phyloP scores from a whole-genome alignment of 2,329 filamentous ascomycete species.

The Pyrenochaeta sp. region DNA sequence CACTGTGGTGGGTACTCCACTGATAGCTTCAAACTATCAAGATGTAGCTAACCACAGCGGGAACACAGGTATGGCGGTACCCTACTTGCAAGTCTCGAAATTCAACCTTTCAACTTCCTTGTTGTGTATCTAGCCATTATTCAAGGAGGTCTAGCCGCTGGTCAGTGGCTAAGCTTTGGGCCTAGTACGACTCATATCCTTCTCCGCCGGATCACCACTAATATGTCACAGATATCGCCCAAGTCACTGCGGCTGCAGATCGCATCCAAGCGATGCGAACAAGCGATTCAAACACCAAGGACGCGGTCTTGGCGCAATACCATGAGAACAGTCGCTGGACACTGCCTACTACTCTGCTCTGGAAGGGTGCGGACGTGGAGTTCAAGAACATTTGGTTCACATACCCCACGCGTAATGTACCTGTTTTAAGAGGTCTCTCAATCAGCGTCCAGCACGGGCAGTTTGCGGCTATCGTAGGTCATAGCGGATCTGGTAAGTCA shows the following conservation, averaged over 20 bases:
- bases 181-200: slow-evolving; percentile 25
- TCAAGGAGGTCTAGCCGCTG: slow-evolving; percentile 37
- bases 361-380: slow-evolving; percentile 63
- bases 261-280: slow-evolving; percentile 28
- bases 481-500: slow-evolving; percentile 88
- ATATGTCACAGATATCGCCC: slow-evolving; percentile 31
- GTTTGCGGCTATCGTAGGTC: slow-evolving; percentile 59
- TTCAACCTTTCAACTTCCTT: slow-evolving; percentile 28
- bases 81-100: slow-evolving; percentile 23
- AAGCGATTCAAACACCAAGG: slow-evolving; percentile 3
- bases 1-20: slow-evolving; percentile 35
- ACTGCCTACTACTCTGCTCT: slow-evolving; percentile 8
- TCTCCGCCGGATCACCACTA: neutral
- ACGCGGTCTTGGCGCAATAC: neutral
- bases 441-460: slow-evolving; percentile 63
- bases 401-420: slow-evolving; percentile 89
- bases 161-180: slow-evolving; percentile 38
- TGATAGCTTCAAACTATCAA: slow-evolving; percentile 1
- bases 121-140: slow-evolving; percentile 38
- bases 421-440: slow-evolving; percentile 71
- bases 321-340: slow-evolving; percentile 15
- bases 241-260: slow-evolving; percentile 31
- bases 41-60: neutral
- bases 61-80: slow-evolving; percentile 33
- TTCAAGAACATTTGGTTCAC: slow-evolving; percentile 86